Evolutionary conservation across 306 rosid species (phyloP), one percentile per base, ranked within the genome.

Genomic region (Quercus engelmannii): DNA sequence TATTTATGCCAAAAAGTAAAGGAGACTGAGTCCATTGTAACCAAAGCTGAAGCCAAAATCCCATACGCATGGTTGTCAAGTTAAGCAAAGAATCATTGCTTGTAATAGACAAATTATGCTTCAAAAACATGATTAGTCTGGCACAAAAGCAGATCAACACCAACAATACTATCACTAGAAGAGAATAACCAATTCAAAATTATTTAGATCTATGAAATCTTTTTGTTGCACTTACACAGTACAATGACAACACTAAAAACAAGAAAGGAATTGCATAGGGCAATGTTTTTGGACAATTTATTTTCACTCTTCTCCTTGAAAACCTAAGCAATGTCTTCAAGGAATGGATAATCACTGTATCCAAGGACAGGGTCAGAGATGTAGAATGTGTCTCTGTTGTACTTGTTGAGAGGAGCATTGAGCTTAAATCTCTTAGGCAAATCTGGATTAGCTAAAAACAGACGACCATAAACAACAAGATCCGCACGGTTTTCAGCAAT

Each of bases 381-480:
- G 71, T 86, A 89, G 69, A 91, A 89, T 6, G 93, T 91, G 4
- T 74, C 77, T 18, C 90, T 35, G 1, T 76, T 56, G 75, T 91
- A 89, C 86, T 83, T 88, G 78, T 91, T 91, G 19, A 91, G 85
- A 54, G 92, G 85, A 55, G 92, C 91, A 75, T 86, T 55, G n/a
- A 88, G 82, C 26, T 81, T 84, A 80, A 85, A 91, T 85, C 97
- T 83, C 79, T 82, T 91, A 0, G 97, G 91, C 78, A 91, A 86
- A 83, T 91, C 93, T 14, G 91, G 97, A 79, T 89, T 91, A 30
- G 97, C 91, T 80, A 91, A 82, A 85, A 91, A 89, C 35, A 56
- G 15, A 19, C 88, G 82, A 4, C 86, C 90, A 74, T 76, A 87
- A 25, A 80, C 85, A 15, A 87, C 7, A 21, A 73, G 91, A 82